Conservation (phyloP, 208 protist genomes). For the Endotrypanum monterogeii region DNA sequence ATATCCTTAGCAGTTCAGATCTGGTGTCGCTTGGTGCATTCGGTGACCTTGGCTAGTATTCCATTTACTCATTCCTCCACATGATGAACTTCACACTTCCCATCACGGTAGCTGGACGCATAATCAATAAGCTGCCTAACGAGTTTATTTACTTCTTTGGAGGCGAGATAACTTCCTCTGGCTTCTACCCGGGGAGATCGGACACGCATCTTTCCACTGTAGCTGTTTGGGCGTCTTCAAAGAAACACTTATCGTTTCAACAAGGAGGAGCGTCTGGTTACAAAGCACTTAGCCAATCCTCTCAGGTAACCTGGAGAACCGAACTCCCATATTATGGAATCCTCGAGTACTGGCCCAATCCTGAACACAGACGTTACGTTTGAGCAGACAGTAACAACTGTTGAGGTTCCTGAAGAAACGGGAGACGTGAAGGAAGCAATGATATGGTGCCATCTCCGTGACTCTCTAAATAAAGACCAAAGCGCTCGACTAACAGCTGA, state of each 20-base stretch:
- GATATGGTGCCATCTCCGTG: slow-evolving; percentile 60
- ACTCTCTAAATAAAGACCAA: slow-evolving; percentile 20
- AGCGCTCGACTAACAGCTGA: slow-evolving; percentile 29
- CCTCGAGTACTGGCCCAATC: slow-evolving; percentile 7
- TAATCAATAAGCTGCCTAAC: slow-evolving; percentile 40
- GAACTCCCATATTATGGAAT: slow-evolving; percentile 37
- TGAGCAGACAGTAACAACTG: slow-evolving; percentile 23
- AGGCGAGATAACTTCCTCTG: slow-evolving; percentile 47
- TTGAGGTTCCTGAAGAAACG: slow-evolving; percentile 46
- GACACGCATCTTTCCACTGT: slow-evolving; percentile 59
- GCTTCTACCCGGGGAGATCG: slow-evolving; percentile 16
- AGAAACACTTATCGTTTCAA: slow-evolving; percentile 40
- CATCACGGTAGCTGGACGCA: slow-evolving; percentile 40
- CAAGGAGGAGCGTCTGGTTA: slow-evolving; percentile 42
- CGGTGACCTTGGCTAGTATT: slow-evolving; percentile 72
- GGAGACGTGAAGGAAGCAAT: slow-evolving; percentile 46
- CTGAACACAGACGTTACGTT: slow-evolving; percentile 20
- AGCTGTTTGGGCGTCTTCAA: slow-evolving; percentile 40
- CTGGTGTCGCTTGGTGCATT: slow-evolving; percentile 59
- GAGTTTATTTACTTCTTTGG: slow-evolving; percentile 59
- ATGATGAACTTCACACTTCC: slow-evolving; percentile 51
- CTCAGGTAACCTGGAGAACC: slow-evolving; percentile 24
- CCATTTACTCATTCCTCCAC: slow-evolving; percentile 53
- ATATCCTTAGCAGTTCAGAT: slow-evolving; percentile 47
- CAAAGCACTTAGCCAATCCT: slow-evolving; percentile 37